Percentiles rank a stretch among this genome's conserved stretches.
These are phyloP conservation scores for Trypanosoma rangeli DNA, from an alignment of 208 protist genomes.

Conservation along the genomic window DNA sequence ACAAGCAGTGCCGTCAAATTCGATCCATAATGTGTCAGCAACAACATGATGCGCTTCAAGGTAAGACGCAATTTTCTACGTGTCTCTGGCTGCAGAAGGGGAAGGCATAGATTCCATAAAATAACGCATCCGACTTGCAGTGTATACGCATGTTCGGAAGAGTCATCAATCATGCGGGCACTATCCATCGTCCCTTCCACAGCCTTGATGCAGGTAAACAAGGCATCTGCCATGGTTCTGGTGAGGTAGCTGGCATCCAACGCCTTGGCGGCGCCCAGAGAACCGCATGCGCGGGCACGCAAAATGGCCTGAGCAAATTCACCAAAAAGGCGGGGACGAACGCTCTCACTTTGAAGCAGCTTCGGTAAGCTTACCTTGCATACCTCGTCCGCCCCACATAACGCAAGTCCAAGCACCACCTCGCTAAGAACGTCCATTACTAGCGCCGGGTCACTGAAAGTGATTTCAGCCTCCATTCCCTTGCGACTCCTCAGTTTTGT, in stretches of 20 bases:
- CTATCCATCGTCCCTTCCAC: constrained; percentile 63
- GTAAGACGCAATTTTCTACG: constrained; percentile 38
- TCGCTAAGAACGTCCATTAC: constrained; percentile 74
- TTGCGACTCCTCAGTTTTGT: constrained; percentile 21
- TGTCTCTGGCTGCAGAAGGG: constrained; percentile 43
- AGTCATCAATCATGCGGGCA: constrained; percentile 60
- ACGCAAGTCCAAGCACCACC: constrained; percentile 61
- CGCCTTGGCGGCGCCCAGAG: constrained; percentile 28
- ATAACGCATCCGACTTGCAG: constrained; percentile 59
- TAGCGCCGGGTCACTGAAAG: constrained; percentile 38
- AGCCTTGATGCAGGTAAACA: constrained; percentile 38
- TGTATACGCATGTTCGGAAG: constrained; percentile 63
- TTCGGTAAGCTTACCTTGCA: constrained; percentile 23
- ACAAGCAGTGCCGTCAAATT: constrained; percentile 34
- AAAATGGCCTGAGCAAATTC: constrained; percentile 41
- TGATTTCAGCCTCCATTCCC: constrained; percentile 13
- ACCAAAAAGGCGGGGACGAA: constrained; percentile 50
- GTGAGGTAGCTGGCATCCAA: constrained; percentile 56
- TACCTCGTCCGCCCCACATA: constrained; percentile 42
- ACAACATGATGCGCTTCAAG: constrained; percentile 31
- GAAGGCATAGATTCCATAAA: constrained; percentile 72
- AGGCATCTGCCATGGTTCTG: constrained; percentile 26
- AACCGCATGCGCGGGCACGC: constrained; percentile 23
- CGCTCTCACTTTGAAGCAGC: constrained; percentile 29
- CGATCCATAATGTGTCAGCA: constrained; percentile 18